Evolutionary conservation across 2,329 filamentous ascomycete genomes (phyloP), one percentile per base, ranked within the genome.

Genomic region (Penicillium sp.): DNA sequence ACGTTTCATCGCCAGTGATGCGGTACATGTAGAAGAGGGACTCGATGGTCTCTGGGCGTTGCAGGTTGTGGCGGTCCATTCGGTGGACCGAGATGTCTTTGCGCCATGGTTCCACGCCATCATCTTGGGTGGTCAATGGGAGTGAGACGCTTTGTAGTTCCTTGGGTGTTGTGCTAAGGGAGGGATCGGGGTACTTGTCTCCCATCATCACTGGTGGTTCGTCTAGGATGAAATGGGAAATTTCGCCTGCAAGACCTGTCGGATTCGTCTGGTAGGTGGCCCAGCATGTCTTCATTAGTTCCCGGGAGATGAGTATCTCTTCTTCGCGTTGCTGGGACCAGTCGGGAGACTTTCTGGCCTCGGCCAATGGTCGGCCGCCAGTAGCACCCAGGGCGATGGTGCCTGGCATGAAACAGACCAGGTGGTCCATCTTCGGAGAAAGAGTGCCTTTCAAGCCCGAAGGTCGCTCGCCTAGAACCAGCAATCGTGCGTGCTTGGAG

Each of bases 21-120:
- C 93, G 86, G 87, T 92, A 98, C 90, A 98, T 95, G 75, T 97
- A 95, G 65, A 98, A 91, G 53, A 98, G 75, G 52, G 85, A 91
- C 74, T 98, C 93, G n/a, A 96, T 85, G 0, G 93, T 96, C 75
- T 98, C 93, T 0, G 93, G 93, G 28, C 93, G 82, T 72, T 97
- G 93, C 29, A 98, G 78, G 66, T 98, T 98, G 73, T 97, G 93
- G 45, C 80, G 75, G 68, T 98, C 93, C n/a, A 82, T 79, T n/a
- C 75, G 61, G 66, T 95, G 88, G 65, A 98, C 84, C 13, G 82
- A 73, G 62, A 87, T 92, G 66, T 97, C 93, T 49, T 84, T 72
- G 53, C 83, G 83, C 87, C 90, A 95, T 44, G 75, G 67, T 20
- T 56, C 58, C 3, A 59, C 53, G 38, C 61, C 54, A 41, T 64